Conservation (phyloP, 2,329 filamentous ascomycete species). For the Lasiodiplodia gonubiensis region DNA sequence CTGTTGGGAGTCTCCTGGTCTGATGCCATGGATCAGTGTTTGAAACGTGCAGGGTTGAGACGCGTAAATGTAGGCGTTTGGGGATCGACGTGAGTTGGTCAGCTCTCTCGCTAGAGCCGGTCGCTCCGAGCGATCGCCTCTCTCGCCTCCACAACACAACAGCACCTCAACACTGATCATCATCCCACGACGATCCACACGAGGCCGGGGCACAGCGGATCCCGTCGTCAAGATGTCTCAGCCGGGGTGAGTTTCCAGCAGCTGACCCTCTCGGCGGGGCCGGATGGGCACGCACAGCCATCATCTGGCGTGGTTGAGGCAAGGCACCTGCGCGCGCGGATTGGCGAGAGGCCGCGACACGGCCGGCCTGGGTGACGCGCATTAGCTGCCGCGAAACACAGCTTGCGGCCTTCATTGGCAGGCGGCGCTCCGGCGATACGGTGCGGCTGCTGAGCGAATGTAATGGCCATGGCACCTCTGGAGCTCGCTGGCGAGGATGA, state of each 20-base stretch:
- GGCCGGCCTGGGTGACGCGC: slow-evolving; percentile 13
- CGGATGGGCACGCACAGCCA: slow-evolving; percentile 23
- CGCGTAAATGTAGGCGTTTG: not conserved
- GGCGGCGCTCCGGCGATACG: not conserved
- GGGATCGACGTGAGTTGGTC: slow-evolving; percentile 5
- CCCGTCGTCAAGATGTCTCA: slow-evolving; percentile 14
- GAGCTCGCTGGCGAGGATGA: not conserved
- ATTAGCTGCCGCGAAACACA: slow-evolving; percentile 21
- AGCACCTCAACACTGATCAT: not conserved
- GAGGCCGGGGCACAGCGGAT: not conserved
- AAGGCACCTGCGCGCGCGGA: slow-evolving; percentile 17
- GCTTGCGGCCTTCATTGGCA: slow-evolving; percentile 5
- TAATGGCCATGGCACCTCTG: slow-evolving; percentile 3
- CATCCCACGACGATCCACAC: slow-evolving; percentile 3
- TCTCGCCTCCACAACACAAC: not conserved
- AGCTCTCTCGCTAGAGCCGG: not conserved
- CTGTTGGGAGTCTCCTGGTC: not conserved
- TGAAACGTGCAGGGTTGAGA: not conserved
- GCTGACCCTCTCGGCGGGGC: slow-evolving; percentile 19
- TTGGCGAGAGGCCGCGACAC: not conserved
- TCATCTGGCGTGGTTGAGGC: slow-evolving; percentile 10
- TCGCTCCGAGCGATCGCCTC: not conserved
- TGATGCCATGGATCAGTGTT: not conserved
- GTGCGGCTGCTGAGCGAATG: slow-evolving; percentile 11
- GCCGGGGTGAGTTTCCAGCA: not conserved